Evolutionary conservation across 208 protist species (phyloP), one percentile per base, ranked within the genome.

Genomic region (Trypanosomatidae sp.): DNA sequence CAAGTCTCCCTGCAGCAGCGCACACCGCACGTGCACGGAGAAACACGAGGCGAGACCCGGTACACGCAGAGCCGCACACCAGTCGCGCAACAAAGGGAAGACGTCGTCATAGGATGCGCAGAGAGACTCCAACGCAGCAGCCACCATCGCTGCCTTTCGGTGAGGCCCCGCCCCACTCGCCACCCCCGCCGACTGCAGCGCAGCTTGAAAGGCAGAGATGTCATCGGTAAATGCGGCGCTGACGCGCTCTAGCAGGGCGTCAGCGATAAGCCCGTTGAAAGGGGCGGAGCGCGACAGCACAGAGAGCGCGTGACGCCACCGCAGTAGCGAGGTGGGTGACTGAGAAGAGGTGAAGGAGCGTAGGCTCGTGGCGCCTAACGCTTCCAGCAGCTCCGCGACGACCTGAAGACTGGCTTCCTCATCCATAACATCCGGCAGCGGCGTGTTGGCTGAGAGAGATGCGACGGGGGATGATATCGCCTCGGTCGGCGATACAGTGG

Each of bases 1-100:
- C 43, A 93, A 66, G 79, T 93, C 88, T 2, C 73, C 76, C 66
- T 93, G 87, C 47, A 95, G 55, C 47, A 95, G 28, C 46, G 82
- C 77, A 55, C 88, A 87, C 10, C 91, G 88, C 22, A 95, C 50
- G n/a, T 77, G 71, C 46, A 87, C 83, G 15, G 84, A 69, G 59
- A 95, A 83, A 13, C 73, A 46, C 5, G 46, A 50, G 2, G 84
- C 76, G 43, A 70, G 66, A 4, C 84, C 85, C 2, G 66, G 69
- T 19, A 78, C 56, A 28, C 52, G 69, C 30, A 95, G 59, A 60
- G 33, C 52, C 1, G 41, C 66, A 66, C 91, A 95, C 86, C 91
- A 95, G 39, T 80, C 59, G 22, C 47, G 80, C 68, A 95, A 36
- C 33, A 81, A 12, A 17, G 80, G 43, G 17, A 81, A 50, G 12